Conservation (phyloP, 352 stramenopile genomes). For the Elongisporangium undulatum region DNA sequence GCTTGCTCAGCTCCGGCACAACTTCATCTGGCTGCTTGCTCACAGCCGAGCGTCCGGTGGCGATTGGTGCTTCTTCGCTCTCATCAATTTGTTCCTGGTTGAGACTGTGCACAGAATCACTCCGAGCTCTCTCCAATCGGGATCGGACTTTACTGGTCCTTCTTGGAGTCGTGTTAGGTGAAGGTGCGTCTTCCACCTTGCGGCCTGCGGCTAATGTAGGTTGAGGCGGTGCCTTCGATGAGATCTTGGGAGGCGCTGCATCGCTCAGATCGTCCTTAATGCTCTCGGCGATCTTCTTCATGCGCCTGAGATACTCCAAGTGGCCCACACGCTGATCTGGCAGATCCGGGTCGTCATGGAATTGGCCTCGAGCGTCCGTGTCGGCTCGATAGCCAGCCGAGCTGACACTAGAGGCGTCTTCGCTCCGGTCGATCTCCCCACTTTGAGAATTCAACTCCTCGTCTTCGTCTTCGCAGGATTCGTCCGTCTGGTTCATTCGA, state of each 20-base stretch:
- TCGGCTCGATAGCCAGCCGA: constrained; percentile 18
- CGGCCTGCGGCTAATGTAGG: constrained; percentile 2
- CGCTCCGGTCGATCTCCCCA: not conserved
- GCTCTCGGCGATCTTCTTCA: constrained; percentile 61
- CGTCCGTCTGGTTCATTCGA: constrained; percentile 5
- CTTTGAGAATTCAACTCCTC: not conserved
- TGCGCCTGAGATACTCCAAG: constrained; percentile 64
- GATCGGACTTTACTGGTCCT: constrained; percentile 27
- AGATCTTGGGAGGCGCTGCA: not conserved
- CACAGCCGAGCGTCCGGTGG: too few relatives aligned
- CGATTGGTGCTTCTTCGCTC: not conserved
- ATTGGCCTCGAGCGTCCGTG: not conserved
- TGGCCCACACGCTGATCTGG: constrained; percentile 53
- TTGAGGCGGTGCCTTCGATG: constrained; percentile 3
- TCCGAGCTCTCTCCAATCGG: constrained; percentile 24
- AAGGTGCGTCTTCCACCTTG: not conserved
- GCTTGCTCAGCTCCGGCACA: not conserved
- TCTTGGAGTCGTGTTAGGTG: constrained; percentile 12
- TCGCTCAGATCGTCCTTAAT: constrained; percentile 55
- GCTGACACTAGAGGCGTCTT: constrained; percentile 3
- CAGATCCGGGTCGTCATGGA: constrained; percentile 30
- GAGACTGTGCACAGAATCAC: constrained; percentile 15
- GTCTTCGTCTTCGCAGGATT: not conserved
- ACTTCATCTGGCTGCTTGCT: constrained; percentile 1
- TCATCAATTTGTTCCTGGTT: constrained; percentile 5